Evolutionary conservation across 495 filamentous ascomycete species (phyloP), one percentile per base, ranked within the genome.

Genomic region (Aspergillus egyptiacus): DNA sequence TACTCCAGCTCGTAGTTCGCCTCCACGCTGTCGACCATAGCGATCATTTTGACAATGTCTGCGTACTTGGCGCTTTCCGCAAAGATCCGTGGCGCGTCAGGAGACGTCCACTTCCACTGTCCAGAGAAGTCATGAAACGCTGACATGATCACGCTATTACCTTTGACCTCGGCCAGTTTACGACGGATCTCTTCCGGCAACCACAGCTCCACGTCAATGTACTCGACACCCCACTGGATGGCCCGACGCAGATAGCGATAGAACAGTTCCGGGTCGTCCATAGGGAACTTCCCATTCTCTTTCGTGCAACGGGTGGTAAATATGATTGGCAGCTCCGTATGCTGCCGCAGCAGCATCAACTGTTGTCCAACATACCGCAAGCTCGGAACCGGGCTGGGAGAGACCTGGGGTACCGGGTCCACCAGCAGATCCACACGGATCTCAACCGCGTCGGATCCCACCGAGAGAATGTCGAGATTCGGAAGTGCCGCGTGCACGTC

Each of bases 1-100:
- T 88, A 89, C 65, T 93, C 87, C 7, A 93, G 73, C 67, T 90
- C 85, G 58, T 89, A 91, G 63, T 91, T 91, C 48, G 87, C 87
- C 54, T 88, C 83, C 61, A 84, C 80, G 14, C 83, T 80, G 52
- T 77, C 80, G 53, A 86, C 84, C 63, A 89, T 82, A 14, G 85
- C 81, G 57, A 91, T 90, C 86, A 93, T 91, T 68, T 91, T 93
- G 35, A 91, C 81, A 30, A 90, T 86, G 62, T 91, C 87, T 17
- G 83, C 85, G 57, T 89, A 89, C 46, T 80, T 79, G 34, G 79
- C 73, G 13, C 81, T 86, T 47, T 85, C 74, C 11, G 74, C 68
- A 59, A 86, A 93, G 6, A 89, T 75, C 17, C 72, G 66, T 63
- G 84, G 76, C 2, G 86, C 85, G 47, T 81, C 75, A 3, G 76